phyloP scores from a whole-genome alignment of 345 rosid genomes.

The Odontarrhena argentea region DNA sequence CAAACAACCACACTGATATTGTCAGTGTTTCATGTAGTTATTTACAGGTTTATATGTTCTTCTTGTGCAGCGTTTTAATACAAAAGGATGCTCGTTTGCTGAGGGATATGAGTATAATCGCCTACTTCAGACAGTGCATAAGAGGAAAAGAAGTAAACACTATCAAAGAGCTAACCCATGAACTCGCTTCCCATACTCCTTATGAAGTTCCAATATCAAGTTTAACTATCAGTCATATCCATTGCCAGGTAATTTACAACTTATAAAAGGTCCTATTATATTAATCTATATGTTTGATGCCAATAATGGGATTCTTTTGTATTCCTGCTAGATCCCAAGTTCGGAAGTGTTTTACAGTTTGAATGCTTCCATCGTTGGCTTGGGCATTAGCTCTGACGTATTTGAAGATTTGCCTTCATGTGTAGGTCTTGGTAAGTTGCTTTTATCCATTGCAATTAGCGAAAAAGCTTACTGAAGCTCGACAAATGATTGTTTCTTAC shows the following conservation, averaged over 20 bases:
- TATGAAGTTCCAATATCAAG: constrained; percentile 80
- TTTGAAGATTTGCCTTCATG: constrained; percentile 65
- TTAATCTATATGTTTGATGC: constrained; percentile 21
- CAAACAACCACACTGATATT: constrained; percentile 8
- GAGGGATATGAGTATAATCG: constrained; percentile 75
- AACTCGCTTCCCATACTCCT: constrained; percentile 82
- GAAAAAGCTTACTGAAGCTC: not conserved
- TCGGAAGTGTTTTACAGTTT: constrained; percentile 74
- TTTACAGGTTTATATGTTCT: constrained; percentile 19
- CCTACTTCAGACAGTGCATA: constrained; percentile 89
- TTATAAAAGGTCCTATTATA: not conserved
- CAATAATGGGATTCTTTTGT: constrained; percentile 6
- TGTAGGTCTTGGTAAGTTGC: constrained; percentile 83
- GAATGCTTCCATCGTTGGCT: constrained; percentile 87
- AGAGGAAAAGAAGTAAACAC: constrained; percentile 58
- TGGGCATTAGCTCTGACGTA: constrained; percentile 67
- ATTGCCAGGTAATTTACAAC: constrained; percentile 60
- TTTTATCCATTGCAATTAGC: constrained; percentile 2
- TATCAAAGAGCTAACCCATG: constrained; percentile 81
- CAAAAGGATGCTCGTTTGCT: constrained; percentile 70
- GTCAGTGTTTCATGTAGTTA: not conserved
- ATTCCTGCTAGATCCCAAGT: constrained; percentile 53
- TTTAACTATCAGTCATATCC: constrained; percentile 77
- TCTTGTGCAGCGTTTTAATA: constrained; percentile 49
- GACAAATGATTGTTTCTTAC: not conserved